Base-by-base conservation (phyloP, 176 grass and related monocot species). In the Ananas comosus region DNA sequence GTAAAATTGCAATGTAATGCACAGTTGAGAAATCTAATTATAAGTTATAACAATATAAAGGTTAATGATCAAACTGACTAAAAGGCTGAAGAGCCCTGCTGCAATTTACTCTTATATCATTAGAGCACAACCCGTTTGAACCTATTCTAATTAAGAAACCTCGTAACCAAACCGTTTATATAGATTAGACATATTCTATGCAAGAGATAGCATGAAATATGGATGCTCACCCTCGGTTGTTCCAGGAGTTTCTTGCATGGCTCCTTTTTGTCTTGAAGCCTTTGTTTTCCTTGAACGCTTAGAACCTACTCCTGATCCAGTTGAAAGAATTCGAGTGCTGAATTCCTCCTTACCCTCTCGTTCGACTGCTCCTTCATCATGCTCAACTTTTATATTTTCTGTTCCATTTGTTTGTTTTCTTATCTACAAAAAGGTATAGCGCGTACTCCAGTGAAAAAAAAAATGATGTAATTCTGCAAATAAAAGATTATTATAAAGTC, bases 211-310 rank as follows among this genome's bases (percentile, higher is more conserved):
- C 6, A 42, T 42, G 33, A 42, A 42, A 0, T 42, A 7, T 42
- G 33, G 33, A 42, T 42, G 33, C 33, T 76, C 69, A 86, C 91
- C 91, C 69, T 94, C 79, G 74, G 50, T 54, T 72, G 52, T 12
- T 78, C 22, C 65, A 73, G 67, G 70, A 69, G 63, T 61, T 68
- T 83, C 74, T 79, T 74, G 17, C 16, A 24, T 22, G 21, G 61
- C 63, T 69, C 51, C 12, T 14, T 57, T 80, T 7, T 49, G 71
- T 79, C 79, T 82, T 66, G 79, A 78, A 72, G 71, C 51, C 51
- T 93, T 89, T 27, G 19, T 12, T 71, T 75, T 87, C 67, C 83
- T 96, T 10, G 65, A 17, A 52, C 53, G 76, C 67, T 85, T 96
- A 29, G 64, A 67, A 79, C 70, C 70, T 19, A 83, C 83, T 57